A percentile compares a stretch with the other conserved stretches of the same genome.
These are phyloP conservation scores for Inga leiocalycina DNA, from an alignment of 306 rosid genomes.

Conservation along the genomic window DNA sequence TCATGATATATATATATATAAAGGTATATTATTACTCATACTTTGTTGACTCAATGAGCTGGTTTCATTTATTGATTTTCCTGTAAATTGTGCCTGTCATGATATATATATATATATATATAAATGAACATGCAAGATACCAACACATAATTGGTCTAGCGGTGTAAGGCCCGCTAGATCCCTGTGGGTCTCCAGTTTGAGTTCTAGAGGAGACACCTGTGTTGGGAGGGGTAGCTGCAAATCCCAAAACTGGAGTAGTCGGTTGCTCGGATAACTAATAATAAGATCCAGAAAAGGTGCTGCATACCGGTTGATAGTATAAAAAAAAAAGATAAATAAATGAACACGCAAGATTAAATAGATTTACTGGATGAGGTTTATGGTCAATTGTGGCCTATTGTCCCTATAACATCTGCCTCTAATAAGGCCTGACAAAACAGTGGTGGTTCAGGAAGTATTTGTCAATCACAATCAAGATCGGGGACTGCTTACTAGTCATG, in stretches of 20 bases:
- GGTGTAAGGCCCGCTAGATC: no score
- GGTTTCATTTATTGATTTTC: constrained; percentile 1
- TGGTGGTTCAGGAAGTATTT: neutral
- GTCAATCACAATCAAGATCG: neutral
- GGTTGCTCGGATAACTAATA: no score
- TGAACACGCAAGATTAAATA: neutral
- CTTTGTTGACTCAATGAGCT: neutral
- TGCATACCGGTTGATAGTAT: no score
- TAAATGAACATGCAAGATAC: neutral
- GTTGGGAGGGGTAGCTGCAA: no score
- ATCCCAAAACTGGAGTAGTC: no score
- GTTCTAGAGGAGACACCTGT: no score
- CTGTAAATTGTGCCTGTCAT: neutral
- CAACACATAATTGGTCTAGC: no score
- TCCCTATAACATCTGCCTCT: neutral
- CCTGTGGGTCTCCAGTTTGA: no score
- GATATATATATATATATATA: neutral
- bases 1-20: neutral
- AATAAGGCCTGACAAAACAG: neutral
- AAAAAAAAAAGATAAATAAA: no score
- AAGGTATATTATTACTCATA: neutral
- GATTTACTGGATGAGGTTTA: neutral
- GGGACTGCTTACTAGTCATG: neutral
- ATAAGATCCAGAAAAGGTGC: no score
- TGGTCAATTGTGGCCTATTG: neutral